Evolutionary conservation across 148 eudicot genomes (phyloP).

Genomic region (Chenopodium berlandieri): DNA sequence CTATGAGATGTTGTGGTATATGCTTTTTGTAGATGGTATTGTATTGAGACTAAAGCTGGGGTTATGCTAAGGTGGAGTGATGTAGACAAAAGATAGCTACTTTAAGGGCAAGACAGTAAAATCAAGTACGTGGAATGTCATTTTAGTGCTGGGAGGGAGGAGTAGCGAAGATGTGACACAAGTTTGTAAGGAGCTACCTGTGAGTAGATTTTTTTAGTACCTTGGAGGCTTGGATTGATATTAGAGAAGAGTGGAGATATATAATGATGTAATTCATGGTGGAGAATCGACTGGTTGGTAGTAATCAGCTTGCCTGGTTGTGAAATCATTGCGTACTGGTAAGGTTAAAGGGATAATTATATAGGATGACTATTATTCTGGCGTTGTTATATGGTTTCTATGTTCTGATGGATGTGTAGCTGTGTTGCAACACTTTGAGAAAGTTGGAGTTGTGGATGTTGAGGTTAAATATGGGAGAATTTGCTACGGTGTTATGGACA

Average conservation of each 20-base stretch:
- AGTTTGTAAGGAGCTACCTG: background rate
- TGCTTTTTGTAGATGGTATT: no score
- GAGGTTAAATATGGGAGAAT: no score
- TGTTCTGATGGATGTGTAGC: no score
- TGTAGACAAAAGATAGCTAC: background rate
- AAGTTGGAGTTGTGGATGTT: no score
- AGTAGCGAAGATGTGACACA: background rate
- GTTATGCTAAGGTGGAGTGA: background rate
- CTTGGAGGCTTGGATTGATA: background rate
- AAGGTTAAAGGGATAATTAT: background rate
- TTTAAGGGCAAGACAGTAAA: background rate
- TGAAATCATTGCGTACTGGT: background rate
- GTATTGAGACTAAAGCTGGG: background rate
- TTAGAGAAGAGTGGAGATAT: background rate
- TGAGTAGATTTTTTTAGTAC: background rate
- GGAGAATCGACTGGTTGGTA: no score
- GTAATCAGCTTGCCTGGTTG: background rate
- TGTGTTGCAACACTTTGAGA: no score
- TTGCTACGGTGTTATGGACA: no score
- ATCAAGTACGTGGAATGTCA: background rate
- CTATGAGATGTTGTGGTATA: no score
- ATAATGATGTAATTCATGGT: background rate
- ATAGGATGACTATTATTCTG: background rate
- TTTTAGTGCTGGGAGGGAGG: background rate
- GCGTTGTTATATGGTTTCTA: background rate